Conservation (phyloP, 805 yeast species). For the Pichia scutulata region DNA sequence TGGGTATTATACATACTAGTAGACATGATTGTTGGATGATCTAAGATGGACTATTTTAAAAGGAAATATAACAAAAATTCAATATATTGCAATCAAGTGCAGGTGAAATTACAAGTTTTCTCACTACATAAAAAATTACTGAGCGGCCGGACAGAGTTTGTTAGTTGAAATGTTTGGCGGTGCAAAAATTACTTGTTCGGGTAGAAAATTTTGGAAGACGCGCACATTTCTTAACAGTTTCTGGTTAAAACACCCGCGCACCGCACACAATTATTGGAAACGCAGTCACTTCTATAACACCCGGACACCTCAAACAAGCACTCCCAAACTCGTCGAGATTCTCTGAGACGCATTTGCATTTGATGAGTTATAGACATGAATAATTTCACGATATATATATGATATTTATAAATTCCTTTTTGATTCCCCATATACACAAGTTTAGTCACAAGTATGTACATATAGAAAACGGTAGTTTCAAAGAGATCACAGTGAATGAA, state of each 20-base stretch:
- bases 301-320: not conserved
- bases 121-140: not conserved
- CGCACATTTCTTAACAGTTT: not conserved
- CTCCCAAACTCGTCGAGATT: not conserved
- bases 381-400: not conserved
- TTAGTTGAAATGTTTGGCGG: not conserved
- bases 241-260: not conserved
- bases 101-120: not conserved
- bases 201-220: not conserved
- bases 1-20: constrained; percentile 10
- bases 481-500: not conserved
- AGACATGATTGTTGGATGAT: constrained; percentile 13
- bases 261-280: not conserved
- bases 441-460: not conserved
- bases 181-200: not conserved
- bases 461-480: not conserved
- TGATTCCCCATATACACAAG: not conserved
- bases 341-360: not conserved
- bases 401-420: not conserved
- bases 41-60: not conserved
- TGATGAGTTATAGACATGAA: not conserved
- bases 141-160: not conserved
- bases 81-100: not conserved
- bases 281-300: not conserved
- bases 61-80: not conserved